These are phyloP conservation scores for Saccharomycodes ludwigii DNA, from an alignment of 805 yeast species.

Conservation along the genomic window DNA sequence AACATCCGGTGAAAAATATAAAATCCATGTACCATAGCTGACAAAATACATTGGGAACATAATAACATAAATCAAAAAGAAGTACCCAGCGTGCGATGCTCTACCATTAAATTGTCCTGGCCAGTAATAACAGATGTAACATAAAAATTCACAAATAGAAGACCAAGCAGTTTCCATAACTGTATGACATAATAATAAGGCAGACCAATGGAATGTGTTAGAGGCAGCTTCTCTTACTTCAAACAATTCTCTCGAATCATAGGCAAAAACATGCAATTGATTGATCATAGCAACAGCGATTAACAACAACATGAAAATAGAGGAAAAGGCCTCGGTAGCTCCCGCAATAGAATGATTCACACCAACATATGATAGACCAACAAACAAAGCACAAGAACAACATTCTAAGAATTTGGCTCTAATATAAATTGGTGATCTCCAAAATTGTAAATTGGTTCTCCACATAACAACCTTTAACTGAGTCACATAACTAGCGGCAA, in stretches of 20 bases:
- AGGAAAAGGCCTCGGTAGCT: slow-evolving; percentile 50
- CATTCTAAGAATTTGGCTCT: slow-evolving; percentile 46
- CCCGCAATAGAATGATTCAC: slow-evolving; percentile 44
- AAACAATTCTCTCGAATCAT: slow-evolving; percentile 46
- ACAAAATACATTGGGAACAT: slow-evolving; percentile 39
- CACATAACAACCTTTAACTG: slow-evolving; percentile 35
- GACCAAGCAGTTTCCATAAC: slow-evolving; percentile 38
- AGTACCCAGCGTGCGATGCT: slow-evolving; percentile 41
- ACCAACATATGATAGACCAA: slow-evolving; percentile 57
- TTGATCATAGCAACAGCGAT: slow-evolving; percentile 41
- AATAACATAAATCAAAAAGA: slow-evolving; percentile 34
- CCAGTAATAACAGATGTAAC: slow-evolving; percentile 36
- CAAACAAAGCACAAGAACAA: slow-evolving; percentile 42
- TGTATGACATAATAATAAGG: slow-evolving; percentile 35
- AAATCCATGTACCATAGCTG: slow-evolving; percentile 41
- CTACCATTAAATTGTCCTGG: slow-evolving; percentile 31
- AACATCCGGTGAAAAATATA: slow-evolving; percentile 32
- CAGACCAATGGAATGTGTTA: slow-evolving; percentile 56
- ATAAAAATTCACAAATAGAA: slow-evolving; percentile 28
- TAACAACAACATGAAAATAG: slow-evolving; percentile 44
- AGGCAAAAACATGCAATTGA: slow-evolving; percentile 52
- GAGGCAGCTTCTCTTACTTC: slow-evolving; percentile 69
- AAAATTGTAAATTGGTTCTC: slow-evolving; percentile 47
- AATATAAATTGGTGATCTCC: slow-evolving; percentile 51
- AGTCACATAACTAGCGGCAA: slow-evolving; percentile 30